phyloP scores from a whole-genome alignment of 176 grass and related monocot species.

The Paspalum notatum region DNA sequence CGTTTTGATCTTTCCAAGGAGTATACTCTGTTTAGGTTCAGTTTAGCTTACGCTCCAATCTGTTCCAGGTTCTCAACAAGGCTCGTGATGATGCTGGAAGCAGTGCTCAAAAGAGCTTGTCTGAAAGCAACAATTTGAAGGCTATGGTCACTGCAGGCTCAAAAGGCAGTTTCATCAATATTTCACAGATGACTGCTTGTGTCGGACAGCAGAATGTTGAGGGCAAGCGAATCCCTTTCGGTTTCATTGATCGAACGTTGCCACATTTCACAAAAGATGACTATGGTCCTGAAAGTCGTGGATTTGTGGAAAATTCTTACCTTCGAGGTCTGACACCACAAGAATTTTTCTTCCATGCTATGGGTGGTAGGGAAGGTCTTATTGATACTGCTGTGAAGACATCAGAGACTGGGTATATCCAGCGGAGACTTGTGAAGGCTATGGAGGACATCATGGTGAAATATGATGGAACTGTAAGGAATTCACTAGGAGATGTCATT shows the following conservation, averaged over 20 bases:
- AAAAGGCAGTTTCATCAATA: slow-evolving; percentile 97
- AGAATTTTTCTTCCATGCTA: slow-evolving; percentile 94
- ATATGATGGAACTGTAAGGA: slow-evolving; percentile 96
- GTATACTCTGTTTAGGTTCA: background rate
- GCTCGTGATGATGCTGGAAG: slow-evolving; percentile 99
- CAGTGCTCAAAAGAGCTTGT: slow-evolving; percentile 96
- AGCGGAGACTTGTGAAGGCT: slow-evolving; percentile 91
- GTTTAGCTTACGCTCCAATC: background rate
- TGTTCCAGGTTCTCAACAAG: slow-evolving; percentile 87
- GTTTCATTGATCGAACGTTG: slow-evolving; percentile 83
- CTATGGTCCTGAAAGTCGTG: slow-evolving; percentile 91
- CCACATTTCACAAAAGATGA: slow-evolving; percentile 97
- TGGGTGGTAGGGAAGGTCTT: slow-evolving; percentile 87
- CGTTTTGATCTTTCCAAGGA: slow-evolving; percentile 10
- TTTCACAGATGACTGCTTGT: slow-evolving; percentile 99
- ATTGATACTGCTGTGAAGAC: slow-evolving; percentile 96
- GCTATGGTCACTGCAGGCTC: slow-evolving; percentile 98
- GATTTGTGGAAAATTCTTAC: slow-evolving; percentile 99
- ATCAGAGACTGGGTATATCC: slow-evolving; percentile 95
- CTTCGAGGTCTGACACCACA: slow-evolving; percentile 93
- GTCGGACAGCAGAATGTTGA: slow-evolving; percentile 98
- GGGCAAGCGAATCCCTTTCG: slow-evolving; percentile 98
- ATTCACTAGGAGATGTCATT: slow-evolving; percentile 95
- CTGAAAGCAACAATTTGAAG: slow-evolving; percentile 99
- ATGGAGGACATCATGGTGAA: slow-evolving; percentile 99